A percentile compares a stretch with the other conserved stretches of the same genome.
These are phyloP conservation scores for Blastobotrys illinoisensis DNA, from an alignment of 1,139 yeast genomes.

Conservation along the genomic window DNA sequence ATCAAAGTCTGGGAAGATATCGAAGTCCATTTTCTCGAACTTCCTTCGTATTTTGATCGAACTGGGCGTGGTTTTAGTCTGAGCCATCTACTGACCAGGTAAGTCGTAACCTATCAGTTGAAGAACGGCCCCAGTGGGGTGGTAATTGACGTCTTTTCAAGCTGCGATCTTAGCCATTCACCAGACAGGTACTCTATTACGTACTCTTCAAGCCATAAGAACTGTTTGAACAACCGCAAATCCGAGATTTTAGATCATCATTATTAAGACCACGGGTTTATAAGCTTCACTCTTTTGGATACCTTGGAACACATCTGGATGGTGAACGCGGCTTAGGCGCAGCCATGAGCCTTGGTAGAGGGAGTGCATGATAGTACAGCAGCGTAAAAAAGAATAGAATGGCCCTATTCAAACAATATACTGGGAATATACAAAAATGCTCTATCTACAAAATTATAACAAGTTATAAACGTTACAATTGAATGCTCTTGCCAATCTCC, in stretches of 20 bases:
- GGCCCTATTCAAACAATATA: no score
- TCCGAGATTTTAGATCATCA: no score
- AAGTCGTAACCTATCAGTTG: neutral
- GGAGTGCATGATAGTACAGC: no score
- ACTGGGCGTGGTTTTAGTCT: neutral
- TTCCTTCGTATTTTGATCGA: neutral
- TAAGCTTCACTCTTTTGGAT: no score
- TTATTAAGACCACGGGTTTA: neutral
- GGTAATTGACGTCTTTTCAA: neutral
- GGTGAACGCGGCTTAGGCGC: no score
- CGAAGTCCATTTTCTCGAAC: neutral
- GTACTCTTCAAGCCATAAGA: neutral
- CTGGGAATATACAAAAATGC: no score
- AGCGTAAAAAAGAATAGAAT: no score
- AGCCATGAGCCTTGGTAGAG: no score
- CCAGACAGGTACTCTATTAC: neutral
- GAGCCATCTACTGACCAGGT: neutral
- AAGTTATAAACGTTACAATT: constrained; percentile 3
- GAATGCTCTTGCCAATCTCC: constrained; percentile 42
- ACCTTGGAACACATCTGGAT: no score
- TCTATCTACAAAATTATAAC: no score
- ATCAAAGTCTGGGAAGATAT: neutral
- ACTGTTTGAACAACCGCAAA: neutral
- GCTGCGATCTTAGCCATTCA: neutral
- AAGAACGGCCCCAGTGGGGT: neutral